A percentile compares a stretch with the other conserved stretches of the same genome.
Conservation (phyloP, 2,329 filamentous ascomycete species). For the Cordyceps fumosorosea region DNA sequence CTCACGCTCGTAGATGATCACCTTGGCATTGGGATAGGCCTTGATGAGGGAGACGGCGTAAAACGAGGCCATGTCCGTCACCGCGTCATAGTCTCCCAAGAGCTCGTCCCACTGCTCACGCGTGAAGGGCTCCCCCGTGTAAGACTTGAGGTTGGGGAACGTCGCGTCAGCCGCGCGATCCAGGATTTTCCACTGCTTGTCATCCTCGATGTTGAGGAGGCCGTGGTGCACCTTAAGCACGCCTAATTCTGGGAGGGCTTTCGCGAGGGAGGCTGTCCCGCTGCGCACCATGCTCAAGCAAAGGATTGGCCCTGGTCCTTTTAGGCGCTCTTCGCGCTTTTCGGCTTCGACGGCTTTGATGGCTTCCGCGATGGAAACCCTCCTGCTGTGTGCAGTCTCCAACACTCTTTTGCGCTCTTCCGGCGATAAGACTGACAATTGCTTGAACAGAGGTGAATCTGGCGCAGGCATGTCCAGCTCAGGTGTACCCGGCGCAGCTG, state of each 20-base stretch:
- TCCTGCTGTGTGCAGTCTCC: no score
- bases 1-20: slow-evolving; percentile 23
- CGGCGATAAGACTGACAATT: no score
- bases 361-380: no score
- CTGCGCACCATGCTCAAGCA: slow-evolving; percentile 16
- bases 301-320: neutral
- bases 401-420: no score
- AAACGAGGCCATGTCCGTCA: slow-evolving; percentile 21
- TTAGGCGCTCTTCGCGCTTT: no score
- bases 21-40: slow-evolving; percentile 25
- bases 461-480: no score
- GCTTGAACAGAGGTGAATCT: no score
- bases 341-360: neutral
- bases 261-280: slow-evolving; percentile 14
- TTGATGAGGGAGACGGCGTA: slow-evolving; percentile 21
- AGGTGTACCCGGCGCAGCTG: no score
- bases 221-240: slow-evolving; percentile 15
- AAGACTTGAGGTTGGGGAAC: slow-evolving; percentile 16
- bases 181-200: neutral
- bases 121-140: slow-evolving; percentile 17
- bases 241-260: slow-evolving; percentile 12
- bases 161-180: neutral
- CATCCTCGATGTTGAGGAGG: neutral
- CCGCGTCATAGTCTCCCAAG: slow-evolving; percentile 19
- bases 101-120: slow-evolving; percentile 21